Evolutionary conservation across 169 alveolate species (phyloP), one percentile per base, ranked within the genome.

Genomic region (Eimeria acervulina): DNA sequence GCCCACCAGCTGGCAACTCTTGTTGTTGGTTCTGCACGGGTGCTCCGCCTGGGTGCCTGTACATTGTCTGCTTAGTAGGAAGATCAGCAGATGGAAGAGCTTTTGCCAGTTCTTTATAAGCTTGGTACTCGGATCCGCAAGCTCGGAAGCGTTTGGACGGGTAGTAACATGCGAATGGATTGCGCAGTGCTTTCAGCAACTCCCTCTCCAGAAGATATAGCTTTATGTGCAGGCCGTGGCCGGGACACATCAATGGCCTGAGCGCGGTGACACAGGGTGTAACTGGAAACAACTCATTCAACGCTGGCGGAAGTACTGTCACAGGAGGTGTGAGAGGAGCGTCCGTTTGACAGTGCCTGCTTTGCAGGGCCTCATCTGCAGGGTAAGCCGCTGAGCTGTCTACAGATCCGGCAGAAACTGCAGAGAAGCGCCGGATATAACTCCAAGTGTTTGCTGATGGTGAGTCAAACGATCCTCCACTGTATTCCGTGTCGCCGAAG

Each of bases 111-210:
- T 52, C 61, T 31, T 59, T 84, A 38, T 84, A 36, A 10, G 31
- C 13, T 23, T 55, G 40, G n/a, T 84, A 84, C 17, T 88, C 94
- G 23, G 84, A 38, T 55, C 85, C 96, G 10, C 26, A 28, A 1
- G 93, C 63, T 61, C 88, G 28, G 42, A 81, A 81, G 12, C 52
- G 96, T 6, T 28, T 83, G 19, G 96, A 59, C 21, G 96, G 96
- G 83, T 63, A 93, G 52, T 93, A 93, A 3, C 72, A 42, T 10
- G 96, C 87, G 40, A 93, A 81, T 4, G 96, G 96, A 42, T 81
- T 93, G 26, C 96, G 33, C 33, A 93, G 76, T 10, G 59, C 44
- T 26, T 88, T 89, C 55, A 93, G 38, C 70, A 83, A 40, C 23
- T 88, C 85, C 26, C 93, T 38, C 44, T 93, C 96, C 80, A 87